Base-by-base conservation (phyloP, 1,284 basidiomycete species). In the Microbotryomycetes sp. region DNA sequence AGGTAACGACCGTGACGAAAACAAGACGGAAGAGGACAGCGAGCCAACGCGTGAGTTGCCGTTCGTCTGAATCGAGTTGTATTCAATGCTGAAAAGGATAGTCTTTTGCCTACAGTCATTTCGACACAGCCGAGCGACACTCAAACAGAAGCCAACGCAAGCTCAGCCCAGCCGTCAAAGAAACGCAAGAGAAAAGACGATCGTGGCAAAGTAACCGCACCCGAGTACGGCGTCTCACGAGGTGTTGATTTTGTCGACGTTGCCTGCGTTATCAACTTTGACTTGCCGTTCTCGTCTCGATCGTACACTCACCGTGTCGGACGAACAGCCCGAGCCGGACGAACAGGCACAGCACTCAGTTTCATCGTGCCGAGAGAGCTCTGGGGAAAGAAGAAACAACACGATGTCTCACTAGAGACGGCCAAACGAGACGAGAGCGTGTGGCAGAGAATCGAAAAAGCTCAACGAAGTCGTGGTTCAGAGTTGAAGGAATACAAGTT, bases 181-280 rank as follows among this genome's bases (percentile, higher is more conserved):
- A 73, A 76, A 77, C 32, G 66, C 59, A 74, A 76, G 47, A 71
- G 74, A 7, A 55, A 56, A 22, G 58, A 62, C 22, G 57, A 60
- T 14, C 54, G 60, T 15, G 49, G 59, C 29, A 57, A 59, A 42
- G 56, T 61, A 7, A 54, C 70, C 69, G 61, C 26, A 73, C 85
- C 82, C 58, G 90, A 96, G 74, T 97, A 93, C 72, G 92, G 94
- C 48, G 89, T 97, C 56, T 92, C 92, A 1, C 88, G 96, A 49
- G 96, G 96, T 2, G 86, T 98, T 66, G 96, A 99, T 78, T 99
- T 99, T 76, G 82, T 97, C 71, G 88, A 96, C 70, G 96, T 98
- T 50, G 87, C 93, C 2, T 97, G 93, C 71, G 96, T 99, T 7
- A 84, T 99, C 77, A 99, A 98, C 79, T 99, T 98, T 77, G 96